Evolutionary conservation across 1,284 basidiomycete species (phyloP).

Genomic region (Hemileia vastatrix): DNA sequence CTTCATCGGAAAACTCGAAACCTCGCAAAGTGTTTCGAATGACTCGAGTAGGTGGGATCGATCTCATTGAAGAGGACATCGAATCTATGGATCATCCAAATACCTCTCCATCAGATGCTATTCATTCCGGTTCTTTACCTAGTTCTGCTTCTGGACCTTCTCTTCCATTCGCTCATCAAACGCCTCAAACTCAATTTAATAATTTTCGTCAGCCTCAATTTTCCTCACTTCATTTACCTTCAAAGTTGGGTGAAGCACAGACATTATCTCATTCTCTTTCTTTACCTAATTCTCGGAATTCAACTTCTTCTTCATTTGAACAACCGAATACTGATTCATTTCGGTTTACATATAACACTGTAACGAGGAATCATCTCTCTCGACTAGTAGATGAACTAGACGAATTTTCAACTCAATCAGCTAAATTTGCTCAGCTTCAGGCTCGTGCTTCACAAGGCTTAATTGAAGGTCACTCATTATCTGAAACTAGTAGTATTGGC

Average conservation of each 20-base stretch:
- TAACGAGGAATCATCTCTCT: constrained; percentile 79
- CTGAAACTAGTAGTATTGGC: constrained; percentile 11
- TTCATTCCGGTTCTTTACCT: constrained; percentile 5
- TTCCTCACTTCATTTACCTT: not conserved
- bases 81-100: constrained; percentile 1
- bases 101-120: not conserved
- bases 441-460: constrained; percentile 10
- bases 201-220: not conserved
- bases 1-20: no score
- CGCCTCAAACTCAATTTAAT: constrained; percentile 10
- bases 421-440: not conserved
- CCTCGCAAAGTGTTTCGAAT: no score
- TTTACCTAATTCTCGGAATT: not conserved
- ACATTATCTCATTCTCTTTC: not conserved
- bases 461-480: constrained; percentile 11
- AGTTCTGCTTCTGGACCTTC: constrained; percentile 16
- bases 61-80: not conserved
- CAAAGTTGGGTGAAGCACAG: not conserved
- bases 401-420: constrained; percentile 18
- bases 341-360: constrained; percentile 85
- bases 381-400: constrained; percentile 66
- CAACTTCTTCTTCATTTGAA: not conserved
- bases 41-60: not conserved
- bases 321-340: constrained; percentile 48
- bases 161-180: constrained; percentile 20